phyloP scores from a whole-genome alignment of 805 yeast genomes.

The Myxozyma monticola region DNA sequence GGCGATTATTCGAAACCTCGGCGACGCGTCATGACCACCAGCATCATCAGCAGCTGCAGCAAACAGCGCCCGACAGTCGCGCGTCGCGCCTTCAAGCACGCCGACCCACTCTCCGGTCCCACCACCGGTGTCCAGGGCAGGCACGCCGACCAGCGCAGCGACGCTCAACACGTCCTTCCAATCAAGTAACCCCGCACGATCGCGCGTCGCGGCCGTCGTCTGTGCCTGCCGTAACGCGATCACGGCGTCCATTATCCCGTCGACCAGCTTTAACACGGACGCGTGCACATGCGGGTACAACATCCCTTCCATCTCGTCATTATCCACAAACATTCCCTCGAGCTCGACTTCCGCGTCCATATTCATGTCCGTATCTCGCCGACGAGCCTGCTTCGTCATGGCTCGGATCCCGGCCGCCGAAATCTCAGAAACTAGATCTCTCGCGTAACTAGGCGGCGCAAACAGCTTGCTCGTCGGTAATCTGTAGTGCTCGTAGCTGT shows the following conservation, averaged over 20 bases:
- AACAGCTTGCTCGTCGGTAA: constrained; percentile 5
- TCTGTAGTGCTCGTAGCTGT: constrained; percentile 10
- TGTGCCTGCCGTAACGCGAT: constrained; percentile 7
- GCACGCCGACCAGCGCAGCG: constrained; percentile 16
- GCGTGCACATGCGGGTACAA: constrained; percentile 20
- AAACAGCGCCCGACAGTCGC: too few relatives aligned
- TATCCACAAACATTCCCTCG: too few relatives aligned
- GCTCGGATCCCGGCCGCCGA: constrained; percentile 12
- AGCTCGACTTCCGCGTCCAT: too few relatives aligned
- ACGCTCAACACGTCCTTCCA: constrained; percentile 14
- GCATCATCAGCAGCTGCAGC: too few relatives aligned
- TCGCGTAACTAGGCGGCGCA: constrained; percentile 1
- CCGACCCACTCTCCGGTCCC: background rate
- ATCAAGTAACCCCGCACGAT: background rate
- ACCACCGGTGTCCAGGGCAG: constrained; percentile 2
- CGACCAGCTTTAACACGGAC: constrained; percentile 6
- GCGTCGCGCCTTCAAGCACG: too few relatives aligned
- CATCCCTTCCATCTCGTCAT: too few relatives aligned
- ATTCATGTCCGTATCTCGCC: too few relatives aligned
- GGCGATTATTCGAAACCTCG: too few relatives aligned
- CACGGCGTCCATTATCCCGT: constrained; percentile 8
- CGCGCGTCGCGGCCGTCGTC: background rate
- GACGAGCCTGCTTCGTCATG: constrained; percentile 6
- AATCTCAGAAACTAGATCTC: constrained; percentile 10
- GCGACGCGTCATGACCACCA: too few relatives aligned